phyloP scores from a whole-genome alignment of 257 asterid species.

The Fraxinus excelsior region DNA sequence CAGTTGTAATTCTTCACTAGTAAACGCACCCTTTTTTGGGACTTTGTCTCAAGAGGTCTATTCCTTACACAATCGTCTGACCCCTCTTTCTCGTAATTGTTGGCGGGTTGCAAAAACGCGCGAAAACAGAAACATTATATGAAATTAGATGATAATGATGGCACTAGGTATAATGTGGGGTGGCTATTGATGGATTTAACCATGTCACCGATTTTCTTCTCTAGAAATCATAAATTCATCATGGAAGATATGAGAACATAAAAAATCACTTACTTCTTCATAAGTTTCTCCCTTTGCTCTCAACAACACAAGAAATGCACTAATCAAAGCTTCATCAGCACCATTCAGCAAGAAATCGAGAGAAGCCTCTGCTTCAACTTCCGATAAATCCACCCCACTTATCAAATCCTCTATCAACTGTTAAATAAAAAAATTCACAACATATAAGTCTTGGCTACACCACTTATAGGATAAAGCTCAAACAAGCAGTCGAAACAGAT shows the following conservation, averaged over 20 bases:
- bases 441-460: neutral
- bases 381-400: conserved; percentile 47
- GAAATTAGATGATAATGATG: too few species aligned
- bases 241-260: neutral
- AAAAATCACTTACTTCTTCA: conserved; percentile 37
- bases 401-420: conserved; percentile 44
- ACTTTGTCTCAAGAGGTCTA: too few species aligned
- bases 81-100: too few species aligned
- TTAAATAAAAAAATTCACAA: neutral
- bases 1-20: too few species aligned
- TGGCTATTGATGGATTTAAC: too few species aligned
- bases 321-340: conserved; percentile 47
- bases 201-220: neutral
- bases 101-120: too few species aligned
- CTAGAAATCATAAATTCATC: neutral
- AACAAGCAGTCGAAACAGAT: neutral
- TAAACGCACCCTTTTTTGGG: too few species aligned
- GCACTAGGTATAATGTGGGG: too few species aligned
- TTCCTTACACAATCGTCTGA: too few species aligned
- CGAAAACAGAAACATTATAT: too few species aligned
- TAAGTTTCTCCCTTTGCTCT: conserved; percentile 59
- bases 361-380: conserved; percentile 57
- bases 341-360: conserved; percentile 43
- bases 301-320: conserved; percentile 58
- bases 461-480: neutral